phyloP scores from a whole-genome alignment of 441 rosid genomes.

The Euphorbia celastroides region DNA sequence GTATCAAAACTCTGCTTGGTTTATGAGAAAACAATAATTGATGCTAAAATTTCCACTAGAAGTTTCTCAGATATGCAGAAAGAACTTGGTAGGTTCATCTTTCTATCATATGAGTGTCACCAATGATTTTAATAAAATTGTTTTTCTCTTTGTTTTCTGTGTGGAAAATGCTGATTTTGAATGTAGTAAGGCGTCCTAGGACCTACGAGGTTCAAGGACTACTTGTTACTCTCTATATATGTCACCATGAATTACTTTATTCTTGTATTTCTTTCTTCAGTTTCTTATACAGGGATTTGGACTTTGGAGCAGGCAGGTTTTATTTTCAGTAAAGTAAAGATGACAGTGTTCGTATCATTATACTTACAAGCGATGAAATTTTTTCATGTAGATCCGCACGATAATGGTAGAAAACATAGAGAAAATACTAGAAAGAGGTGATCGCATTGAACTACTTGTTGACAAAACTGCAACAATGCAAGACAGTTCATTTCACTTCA shows the following conservation, averaged over 20 bases:
- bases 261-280: not conserved
- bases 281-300: not conserved
- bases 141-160: not conserved
- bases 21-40: not conserved
- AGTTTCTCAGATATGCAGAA: not conserved
- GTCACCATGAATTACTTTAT: not conserved
- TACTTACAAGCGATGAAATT: slow-evolving; percentile 4
- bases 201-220: not conserved
- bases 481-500: slow-evolving; percentile 85
- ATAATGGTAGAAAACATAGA: slow-evolving; percentile 90
- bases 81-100: not conserved
- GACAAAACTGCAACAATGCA: slow-evolving; percentile 98
- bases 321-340: not conserved
- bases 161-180: not conserved
- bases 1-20: not conserved
- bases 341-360: not conserved
- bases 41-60: not conserved
- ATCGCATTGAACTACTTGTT: slow-evolving; percentile 88
- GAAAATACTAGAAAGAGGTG: slow-evolving; percentile 94
- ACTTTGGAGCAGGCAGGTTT: not conserved
- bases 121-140: not conserved
- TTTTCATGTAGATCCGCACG: slow-evolving; percentile 54
- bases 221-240: not conserved
- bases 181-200: not conserved
- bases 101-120: not conserved